Percentiles rank a stretch among this genome's conserved stretches.
Conservation (phyloP, 441 rosid genomes). For the Euphorbia neoarborescens region DNA sequence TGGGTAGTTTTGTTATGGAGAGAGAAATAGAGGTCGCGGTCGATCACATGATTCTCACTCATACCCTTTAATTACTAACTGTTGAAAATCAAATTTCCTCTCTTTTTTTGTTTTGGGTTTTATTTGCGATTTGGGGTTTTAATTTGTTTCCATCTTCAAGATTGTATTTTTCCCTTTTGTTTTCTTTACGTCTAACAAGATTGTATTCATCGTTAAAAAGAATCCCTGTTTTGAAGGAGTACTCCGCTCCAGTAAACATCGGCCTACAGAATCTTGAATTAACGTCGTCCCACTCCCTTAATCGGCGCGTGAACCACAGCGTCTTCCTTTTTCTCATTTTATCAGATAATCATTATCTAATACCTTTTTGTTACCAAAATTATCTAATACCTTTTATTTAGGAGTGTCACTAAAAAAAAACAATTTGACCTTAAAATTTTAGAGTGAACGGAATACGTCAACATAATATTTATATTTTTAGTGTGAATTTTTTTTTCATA, state of each 20-base stretch:
- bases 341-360: not conserved
- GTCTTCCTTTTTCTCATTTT: too few species aligned
- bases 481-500: too few species aligned
- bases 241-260: not conserved
- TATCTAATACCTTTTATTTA: not conserved
- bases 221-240: not conserved
- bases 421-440: too few species aligned
- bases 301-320: constrained; percentile 12
- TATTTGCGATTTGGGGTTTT: not conserved
- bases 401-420: too few species aligned
- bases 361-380: too few species aligned
- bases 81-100: constrained; percentile 3
- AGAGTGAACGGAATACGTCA: too few species aligned
- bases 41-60: constrained; percentile 61
- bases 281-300: too few species aligned
- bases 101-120: not conserved
- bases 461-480: too few species aligned
- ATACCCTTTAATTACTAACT: constrained; percentile 20
- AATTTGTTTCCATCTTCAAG: not conserved
- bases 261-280: not conserved
- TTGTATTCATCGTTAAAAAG: not conserved
- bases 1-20: constrained; percentile 19
- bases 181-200: not conserved
- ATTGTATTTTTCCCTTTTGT: not conserved
- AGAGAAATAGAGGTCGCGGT: constrained; percentile 20